Evolutionary conservation across 1,284 basidiomycete genomes (phyloP), one percentile per base, ranked within the genome.

Genomic region (Cryptococcus sp.): DNA sequence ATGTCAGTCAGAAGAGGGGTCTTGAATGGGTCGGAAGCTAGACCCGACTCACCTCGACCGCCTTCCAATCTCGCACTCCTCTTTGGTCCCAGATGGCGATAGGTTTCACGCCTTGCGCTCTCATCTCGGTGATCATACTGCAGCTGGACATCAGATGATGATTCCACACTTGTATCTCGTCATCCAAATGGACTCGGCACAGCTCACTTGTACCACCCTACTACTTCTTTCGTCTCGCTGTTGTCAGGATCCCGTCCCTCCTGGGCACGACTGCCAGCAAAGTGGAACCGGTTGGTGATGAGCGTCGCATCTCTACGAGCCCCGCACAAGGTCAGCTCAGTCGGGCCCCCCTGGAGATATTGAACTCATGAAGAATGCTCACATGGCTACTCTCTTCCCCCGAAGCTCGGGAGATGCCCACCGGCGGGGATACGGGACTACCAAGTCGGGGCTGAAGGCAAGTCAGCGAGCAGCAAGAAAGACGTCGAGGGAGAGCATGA

Each of bases 181-280:
- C 21, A 37, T 4, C 16, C 20, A 18, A 28, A 6, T 21, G 4
- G 5, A 48, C 20, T 15, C 12, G 7, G 4, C 9, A n/a, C 57
- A 33, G 28, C 72, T 57, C 51, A 77, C 76, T 63, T 59, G 57
- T 73, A 74, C 76, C 76, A 78, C n/a, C 72, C 71, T 1, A 73
- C 57, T 16, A 75, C 28, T 33, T 33, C 28, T 9, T 33, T 33
- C 4, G 28, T 5, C 28, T 33, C 5, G 28, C 28, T 48, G 12
- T 68, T 63, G 9, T 64, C 64, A 53, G 71, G 70, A 1, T 58
- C 28, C 28, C 28, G 28, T 9, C 28, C 66, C 35, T 65, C 59
- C 35, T 66, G 21, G 28, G 60, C 59, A 42, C 66, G 58, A 16
- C 52, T 50, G 9, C 55, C 56, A 11, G 71, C 71, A 43, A 77